Evolutionary conservation across 805 yeast genomes (phyloP), one percentile per base, ranked within the genome.

Genomic region (Candida michaelii): DNA sequence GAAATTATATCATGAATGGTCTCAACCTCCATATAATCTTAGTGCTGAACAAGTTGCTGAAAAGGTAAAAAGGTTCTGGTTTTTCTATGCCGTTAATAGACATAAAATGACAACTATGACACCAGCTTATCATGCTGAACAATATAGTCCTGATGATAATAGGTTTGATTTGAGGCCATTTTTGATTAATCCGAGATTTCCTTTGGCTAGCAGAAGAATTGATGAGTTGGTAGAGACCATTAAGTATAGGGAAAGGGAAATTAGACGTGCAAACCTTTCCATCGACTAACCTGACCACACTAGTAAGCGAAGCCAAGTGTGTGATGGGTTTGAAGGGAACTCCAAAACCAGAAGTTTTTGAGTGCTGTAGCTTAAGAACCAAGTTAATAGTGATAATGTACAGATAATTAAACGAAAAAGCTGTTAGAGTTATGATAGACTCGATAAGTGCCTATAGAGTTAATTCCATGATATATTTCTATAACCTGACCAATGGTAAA

Each of bases 41-140:
- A 77, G 89, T 1, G 93, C 97, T 4, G 80, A 82, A 43, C 81
- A 89, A 56, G 82, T 90, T 40, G 96, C 98, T 2, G 89, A 80
- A 34, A 95, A 95, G 60, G 99, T 93, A 9, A 91, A 93, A 62
- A 74, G 82, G 42, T 93, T 93, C 65, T 93, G 87, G 76, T 90
- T 85, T 71, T 93, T 79, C 60, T 95, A 93, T 64, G 96, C 97
- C 4, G 79, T 93, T 44, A 93, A 93, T 63, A 81, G 99, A 56
- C 99, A 93, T 65, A 93, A 93, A 66, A 93, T 88, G 82, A 93
- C 99, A 1, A 90, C 91, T n/a, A 75, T 90, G 61, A 93, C 99
- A 0, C 99, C 99, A 11, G 79, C 95, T 27, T 93, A 93, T 58
- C 99, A 93, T 56, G 99, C 99, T 0, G 99, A 93, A 62, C 95